Conservation (phyloP, 352 stramenopile species). For the Phytophthora quininea region DNA sequence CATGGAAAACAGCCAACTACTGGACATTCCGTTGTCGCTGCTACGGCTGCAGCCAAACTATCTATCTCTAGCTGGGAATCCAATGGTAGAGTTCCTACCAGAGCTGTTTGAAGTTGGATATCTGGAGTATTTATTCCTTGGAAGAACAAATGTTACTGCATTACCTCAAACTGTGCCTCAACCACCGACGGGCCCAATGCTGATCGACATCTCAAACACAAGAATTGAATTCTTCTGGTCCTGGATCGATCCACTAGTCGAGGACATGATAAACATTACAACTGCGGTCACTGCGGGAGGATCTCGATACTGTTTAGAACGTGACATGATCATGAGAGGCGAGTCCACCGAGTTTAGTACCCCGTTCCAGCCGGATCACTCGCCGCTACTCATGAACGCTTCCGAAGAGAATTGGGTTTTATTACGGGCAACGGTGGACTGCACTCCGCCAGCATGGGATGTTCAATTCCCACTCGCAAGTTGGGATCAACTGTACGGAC, state of each 20-base stretch:
- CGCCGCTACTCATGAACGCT: constrained; percentile 12
- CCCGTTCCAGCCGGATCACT: not conserved
- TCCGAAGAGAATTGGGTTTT: constrained; percentile 11
- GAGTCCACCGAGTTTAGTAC: constrained; percentile 1
- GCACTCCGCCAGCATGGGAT: not conserved
- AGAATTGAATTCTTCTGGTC: constrained; percentile 21
- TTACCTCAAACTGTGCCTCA: constrained; percentile 9
- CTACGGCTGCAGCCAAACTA: constrained; percentile 4
- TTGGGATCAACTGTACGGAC: constrained; percentile 7
- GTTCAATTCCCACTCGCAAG: constrained; percentile 4
- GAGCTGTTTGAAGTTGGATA: constrained; percentile 3
- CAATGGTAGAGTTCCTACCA: constrained; percentile 1
- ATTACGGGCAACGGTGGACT: constrained; percentile 3
- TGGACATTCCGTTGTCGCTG: not conserved
- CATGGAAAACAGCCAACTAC: constrained; percentile 5
- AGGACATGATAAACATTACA: not conserved
- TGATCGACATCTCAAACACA: constrained; percentile 10
- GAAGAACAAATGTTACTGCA: not conserved
- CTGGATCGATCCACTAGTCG: constrained; percentile 15
- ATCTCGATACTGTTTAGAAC: constrained; percentile 12
- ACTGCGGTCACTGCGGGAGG: constrained; percentile 1
- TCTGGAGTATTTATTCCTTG: constrained; percentile 5
- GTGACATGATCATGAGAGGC: constrained; percentile 9
- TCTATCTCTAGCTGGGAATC: constrained; percentile 3
- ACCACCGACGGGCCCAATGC: not conserved